Percentiles rank a stretch among this genome's conserved stretches.
phyloP scores from a whole-genome alignment of 2,329 filamentous ascomycete species.

The Clarireedia paspali region DNA sequence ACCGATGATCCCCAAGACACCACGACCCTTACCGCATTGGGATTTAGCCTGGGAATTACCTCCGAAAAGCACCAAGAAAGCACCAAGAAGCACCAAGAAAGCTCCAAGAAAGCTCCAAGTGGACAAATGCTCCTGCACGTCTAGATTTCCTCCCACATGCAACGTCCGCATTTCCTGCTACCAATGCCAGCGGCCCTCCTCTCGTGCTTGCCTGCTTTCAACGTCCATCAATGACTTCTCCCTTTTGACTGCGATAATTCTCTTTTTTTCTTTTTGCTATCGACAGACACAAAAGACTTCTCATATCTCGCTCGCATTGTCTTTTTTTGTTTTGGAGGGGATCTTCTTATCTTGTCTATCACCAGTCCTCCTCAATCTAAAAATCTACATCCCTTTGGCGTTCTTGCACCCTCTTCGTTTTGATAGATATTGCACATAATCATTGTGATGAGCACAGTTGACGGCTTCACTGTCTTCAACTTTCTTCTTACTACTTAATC shows the following conservation, averaged over 20 bases:
- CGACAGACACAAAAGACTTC: background rate
- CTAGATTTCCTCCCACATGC: too few relatives aligned
- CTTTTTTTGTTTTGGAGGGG: background rate
- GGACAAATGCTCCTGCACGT: too few relatives aligned
- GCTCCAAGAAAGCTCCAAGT: background rate
- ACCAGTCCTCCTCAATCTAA: too few relatives aligned
- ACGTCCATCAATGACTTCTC: background rate
- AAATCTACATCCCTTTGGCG: background rate
- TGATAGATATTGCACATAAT: background rate
- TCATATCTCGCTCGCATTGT: background rate
- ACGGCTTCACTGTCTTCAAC: conserved; percentile 28
- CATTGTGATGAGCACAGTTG: conserved; percentile 19
- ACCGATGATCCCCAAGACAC: background rate
- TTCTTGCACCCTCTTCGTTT: background rate
- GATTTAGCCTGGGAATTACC: background rate
- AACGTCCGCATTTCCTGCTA: too few relatives aligned
- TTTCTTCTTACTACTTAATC: conserved; percentile 14
- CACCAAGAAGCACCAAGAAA: too few relatives aligned
- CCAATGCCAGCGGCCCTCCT: too few relatives aligned
- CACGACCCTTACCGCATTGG: background rate
- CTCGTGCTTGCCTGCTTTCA: background rate
- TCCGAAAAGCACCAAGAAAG: background rate
- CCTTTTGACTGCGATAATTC: background rate
- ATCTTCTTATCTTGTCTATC: too few relatives aligned
- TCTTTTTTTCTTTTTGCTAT: background rate